Conservation (phyloP, 2,329 filamentous ascomycete genomes). For the Xylariaceae sp. region DNA sequence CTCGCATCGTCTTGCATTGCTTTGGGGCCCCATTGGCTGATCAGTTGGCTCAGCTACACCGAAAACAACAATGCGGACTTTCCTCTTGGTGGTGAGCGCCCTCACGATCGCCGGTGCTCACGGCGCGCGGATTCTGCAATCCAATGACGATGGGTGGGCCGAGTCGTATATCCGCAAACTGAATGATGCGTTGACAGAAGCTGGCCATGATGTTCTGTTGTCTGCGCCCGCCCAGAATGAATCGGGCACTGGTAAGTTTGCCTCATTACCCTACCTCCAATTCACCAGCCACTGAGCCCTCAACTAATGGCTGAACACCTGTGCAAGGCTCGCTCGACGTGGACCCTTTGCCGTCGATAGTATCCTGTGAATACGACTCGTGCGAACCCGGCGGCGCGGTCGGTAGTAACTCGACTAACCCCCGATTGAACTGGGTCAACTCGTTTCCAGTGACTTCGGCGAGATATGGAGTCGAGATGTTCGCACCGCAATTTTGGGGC, state of each 20-base stretch:
- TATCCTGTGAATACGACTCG: constrained; percentile 59
- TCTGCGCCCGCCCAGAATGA: constrained; percentile 66
- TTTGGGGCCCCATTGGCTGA: no score
- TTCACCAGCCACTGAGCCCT: constrained; percentile 3
- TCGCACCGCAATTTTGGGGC: constrained; percentile 53
- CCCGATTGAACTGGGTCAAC: constrained; percentile 69
- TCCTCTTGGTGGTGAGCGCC: neutral
- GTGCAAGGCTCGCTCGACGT: constrained; percentile 49
- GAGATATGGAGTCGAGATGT: constrained; percentile 58
- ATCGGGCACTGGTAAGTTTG: constrained; percentile 54
- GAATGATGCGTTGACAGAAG: constrained; percentile 51
- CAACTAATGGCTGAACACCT: neutral
- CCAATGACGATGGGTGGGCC: constrained; percentile 74
- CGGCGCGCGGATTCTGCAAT: constrained; percentile 56
- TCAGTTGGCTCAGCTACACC: no score
- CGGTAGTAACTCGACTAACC: constrained; percentile 55
- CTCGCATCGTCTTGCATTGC: no score
- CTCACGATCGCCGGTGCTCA: constrained; percentile 20
- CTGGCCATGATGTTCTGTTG: constrained; percentile 61
- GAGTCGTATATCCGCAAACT: constrained; percentile 64
- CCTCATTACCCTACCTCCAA: neutral
- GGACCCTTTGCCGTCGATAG: constrained; percentile 45
- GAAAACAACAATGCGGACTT: no score
- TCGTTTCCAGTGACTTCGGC: constrained; percentile 65
- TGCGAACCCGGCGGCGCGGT: constrained; percentile 56